Evolutionary conservation across 129 eudicot genomes (phyloP), one percentile per base, ranked within the genome.

Genomic region (Pseudognaphalium luteoalbum): DNA sequence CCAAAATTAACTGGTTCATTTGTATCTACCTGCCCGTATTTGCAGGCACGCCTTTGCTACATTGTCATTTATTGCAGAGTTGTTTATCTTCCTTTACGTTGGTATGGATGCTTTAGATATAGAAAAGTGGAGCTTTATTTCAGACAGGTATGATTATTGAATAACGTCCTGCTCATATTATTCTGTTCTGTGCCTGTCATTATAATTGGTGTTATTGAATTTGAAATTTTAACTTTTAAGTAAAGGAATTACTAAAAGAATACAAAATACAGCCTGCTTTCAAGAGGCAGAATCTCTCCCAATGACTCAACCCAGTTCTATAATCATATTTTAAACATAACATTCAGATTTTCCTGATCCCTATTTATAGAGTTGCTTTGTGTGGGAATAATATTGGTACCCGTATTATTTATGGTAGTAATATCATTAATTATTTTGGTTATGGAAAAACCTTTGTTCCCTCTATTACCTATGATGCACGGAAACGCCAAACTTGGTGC

Each of bases 41-140:
- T 68, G 70, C 91, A 92, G 97, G 88, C 97, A 92, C 68, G 82
- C 93, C 39, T 92, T 92, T 81, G 96, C 98, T 17, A 92, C 98
- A 7, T 81, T 92, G 68, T 92, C 96, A 32, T 92, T 89, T 66
- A 77, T 92, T 74, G 91, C 93, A 5, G 96, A 92, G 85, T 80
- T 79, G 35, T 89, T 89, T 72, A 84, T 89, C 78, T 92, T 92
- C 66, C 88, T 89, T 16, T 92, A 92, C 59, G 98, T 92, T 34
- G 98, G 96, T 56, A 92, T 89, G 96, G 98, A 92, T 85, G 98
- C 98, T 50, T 71, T 92, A 76, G 98, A 92, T 76, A 83, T 92
- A 39, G 93, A 87, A 51, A 92, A 92, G 66, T 92, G 98, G 98
- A 84, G 72, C 66, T 81, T 86, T 77, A 89, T 85, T 14, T 78